Base-by-base conservation (phyloP, 352 stramenopile species). In the Phytophthora melonis region DNA sequence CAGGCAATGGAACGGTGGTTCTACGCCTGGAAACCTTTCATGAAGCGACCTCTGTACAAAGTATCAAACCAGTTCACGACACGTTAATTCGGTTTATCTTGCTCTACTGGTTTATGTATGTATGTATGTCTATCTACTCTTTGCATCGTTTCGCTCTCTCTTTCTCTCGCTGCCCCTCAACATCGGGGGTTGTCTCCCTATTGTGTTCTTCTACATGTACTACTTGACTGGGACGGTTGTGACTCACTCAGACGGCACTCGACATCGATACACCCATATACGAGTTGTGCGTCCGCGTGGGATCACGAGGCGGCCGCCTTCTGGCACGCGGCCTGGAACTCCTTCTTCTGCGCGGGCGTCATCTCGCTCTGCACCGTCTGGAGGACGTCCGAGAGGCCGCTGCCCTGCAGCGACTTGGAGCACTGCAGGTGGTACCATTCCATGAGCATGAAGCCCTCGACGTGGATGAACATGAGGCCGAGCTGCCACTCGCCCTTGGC, bases 391-490 rank as follows among this genome's bases (percentile, higher is more conserved):
- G 74, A 74, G 36, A 92, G 71, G 16, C 76, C 76, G 56, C 74
- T 77, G 60, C 79, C 84, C 2, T 87, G 83, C n/a, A 93, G 74
- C 57, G 69, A 68, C 45, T 76, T 74, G 57, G 77, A 81, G 77
- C 88, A 95, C 50, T 80, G 74, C 27, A 95, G 66, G 70, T 95
- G 88, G 72, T 93, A 83, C 88, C 88, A 95, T 72, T 95, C 88
- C 85, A 95, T 93, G 68, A 95, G 82, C 88, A 95, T 93, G 78
- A 93, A 95, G 62, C 88, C 88, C 45, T 95, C 88, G 67, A 92
- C 77, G 78, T 95, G 88, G 68, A 93, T 86, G 70, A 93, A 95
- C 88, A 95, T 95, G 72, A 92, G 83, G 1, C 88, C 88, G 60
- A 95, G 73, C 58, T 93, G 87, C 83, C 88, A 92, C 53, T 84